Conservation (phyloP, 78 protist species). For the Dictyostelium purpureum region DNA sequence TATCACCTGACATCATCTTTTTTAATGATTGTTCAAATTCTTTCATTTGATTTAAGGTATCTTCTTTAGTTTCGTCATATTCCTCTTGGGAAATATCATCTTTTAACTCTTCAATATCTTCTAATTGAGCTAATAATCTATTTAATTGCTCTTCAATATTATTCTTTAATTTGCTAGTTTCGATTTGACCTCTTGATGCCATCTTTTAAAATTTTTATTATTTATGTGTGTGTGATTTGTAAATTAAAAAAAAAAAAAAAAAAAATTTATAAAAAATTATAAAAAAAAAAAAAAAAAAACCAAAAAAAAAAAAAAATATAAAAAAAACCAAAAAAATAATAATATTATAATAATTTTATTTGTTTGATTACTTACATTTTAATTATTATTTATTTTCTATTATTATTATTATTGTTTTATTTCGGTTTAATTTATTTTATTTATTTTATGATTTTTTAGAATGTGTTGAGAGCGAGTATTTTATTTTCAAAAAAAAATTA, state of each 20-base stretch:
- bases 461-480: not conserved
- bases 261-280: not conserved
- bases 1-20: conserved; percentile 83
- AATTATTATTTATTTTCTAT: not conserved
- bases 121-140: conserved; percentile 75
- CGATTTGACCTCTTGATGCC: conserved; percentile 80
- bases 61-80: conserved; percentile 77
- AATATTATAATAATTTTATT: not conserved
- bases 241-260: no score
- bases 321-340: not conserved
- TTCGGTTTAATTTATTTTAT: not conserved
- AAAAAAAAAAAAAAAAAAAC: not conserved
- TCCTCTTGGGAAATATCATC: conserved; percentile 80
- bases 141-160: conserved; percentile 83
- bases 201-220: not conserved
- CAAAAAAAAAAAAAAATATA: not conserved
- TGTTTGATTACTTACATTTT: not conserved
- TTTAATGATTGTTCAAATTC: conserved; percentile 84
- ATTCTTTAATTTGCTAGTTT: conserved; percentile 63
- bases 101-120: conserved; percentile 77
- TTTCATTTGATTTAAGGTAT: conserved; percentile 87
- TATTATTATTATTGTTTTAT: not conserved
- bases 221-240: not conserved
- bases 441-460: not conserved
- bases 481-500: no score